Evolutionary conservation across 78 protist species (phyloP).

Genomic region (Planoprotostelium fungivorum): DNA sequence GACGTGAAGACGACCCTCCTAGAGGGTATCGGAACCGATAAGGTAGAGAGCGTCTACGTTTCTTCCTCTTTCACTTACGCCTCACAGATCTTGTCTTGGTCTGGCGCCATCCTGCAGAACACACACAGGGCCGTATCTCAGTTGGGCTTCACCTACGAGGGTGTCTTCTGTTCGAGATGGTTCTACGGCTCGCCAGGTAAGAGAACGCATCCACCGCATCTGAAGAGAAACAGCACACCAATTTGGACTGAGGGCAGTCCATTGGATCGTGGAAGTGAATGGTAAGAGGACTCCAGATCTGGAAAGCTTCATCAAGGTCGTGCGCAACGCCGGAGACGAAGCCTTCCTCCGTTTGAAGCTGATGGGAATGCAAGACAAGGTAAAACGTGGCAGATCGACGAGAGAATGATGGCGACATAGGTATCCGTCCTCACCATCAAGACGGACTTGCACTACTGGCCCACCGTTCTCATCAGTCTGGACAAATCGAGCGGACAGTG

Average conservation of each 20-base stretch:
- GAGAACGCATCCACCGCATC: neutral
- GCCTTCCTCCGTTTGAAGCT: constrained; percentile 15
- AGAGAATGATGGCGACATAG: neutral
- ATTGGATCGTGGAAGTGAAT: constrained; percentile 28
- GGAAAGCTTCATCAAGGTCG: neutral
- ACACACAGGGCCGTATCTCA: constrained; percentile 10
- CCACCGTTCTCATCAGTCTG: neutral
- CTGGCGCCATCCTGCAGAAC: constrained; percentile 19
- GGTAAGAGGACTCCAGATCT: constrained; percentile 16
- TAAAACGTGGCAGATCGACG: neutral
- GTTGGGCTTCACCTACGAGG: constrained; percentile 2
- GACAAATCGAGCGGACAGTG: neutral
- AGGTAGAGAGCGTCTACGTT: too few species aligned
- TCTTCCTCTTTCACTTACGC: too few species aligned
- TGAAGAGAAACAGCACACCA: constrained; percentile 16
- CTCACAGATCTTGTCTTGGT: constrained; percentile 5
- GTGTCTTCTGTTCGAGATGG: constrained; percentile 5
- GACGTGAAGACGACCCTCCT: neutral
- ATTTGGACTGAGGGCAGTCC: constrained; percentile 22
- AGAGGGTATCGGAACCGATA: neutral
- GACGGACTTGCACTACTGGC: constrained; percentile 40
- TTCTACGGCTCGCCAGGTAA: constrained; percentile 5
- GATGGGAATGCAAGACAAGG: constrained; percentile 18
- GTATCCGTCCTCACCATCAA: constrained; percentile 17
- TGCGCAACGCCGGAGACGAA: neutral